Base-by-base conservation (phyloP, 805 yeast species). In the Torulaspora microellipsoides region DNA sequence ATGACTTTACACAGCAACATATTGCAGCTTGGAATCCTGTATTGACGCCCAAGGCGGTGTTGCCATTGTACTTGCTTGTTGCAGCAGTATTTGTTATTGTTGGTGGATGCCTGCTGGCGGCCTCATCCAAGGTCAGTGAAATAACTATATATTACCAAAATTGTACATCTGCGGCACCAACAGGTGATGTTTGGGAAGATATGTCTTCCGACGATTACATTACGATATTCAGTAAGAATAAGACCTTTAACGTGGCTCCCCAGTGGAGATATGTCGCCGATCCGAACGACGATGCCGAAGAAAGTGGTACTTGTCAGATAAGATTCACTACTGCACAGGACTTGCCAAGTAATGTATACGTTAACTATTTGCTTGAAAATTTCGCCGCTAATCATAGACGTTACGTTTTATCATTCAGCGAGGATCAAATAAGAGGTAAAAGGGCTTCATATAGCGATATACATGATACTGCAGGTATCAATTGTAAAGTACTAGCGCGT, bases 301-400 rank as follows among this genome's bases (percentile, higher is more conserved):
- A 76, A 66, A 64, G 75, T 35, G 77, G 75, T 27, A 72, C 75
- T 2, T 91, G 99, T 64, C 67, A 73, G n/a, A 61, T 91, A 37
- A 78, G 82, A 58, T 90, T 91, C 66, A 75, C 77, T 25, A 67
- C 86, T 15, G 95, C 96, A 13, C 69, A 69, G 38, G 82, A 80
- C 44, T 74, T 93, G 61, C 76, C 81, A 27, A 78, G 85, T 3
- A 90, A 95, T 2, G 71, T 89, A 11, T 88, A 72, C 58, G 58
- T 88, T 53, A 86, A 86, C 65, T 91, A 91, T 70, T 77, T 81
- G 55, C 68, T 91, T 55, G 89, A 96, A 42, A 88, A 88, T 60
- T 93, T 91, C 64, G 85, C 78, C 64, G 96, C 95, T 55, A 91
- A 91, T 64, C 99, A 91, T 67, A 80, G 99, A 56, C 86, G 95